Percentiles rank a stretch among this genome's conserved stretches.
Conservation (phyloP, 2,329 filamentous ascomycete species). For the Botrytis galanthina region DNA sequence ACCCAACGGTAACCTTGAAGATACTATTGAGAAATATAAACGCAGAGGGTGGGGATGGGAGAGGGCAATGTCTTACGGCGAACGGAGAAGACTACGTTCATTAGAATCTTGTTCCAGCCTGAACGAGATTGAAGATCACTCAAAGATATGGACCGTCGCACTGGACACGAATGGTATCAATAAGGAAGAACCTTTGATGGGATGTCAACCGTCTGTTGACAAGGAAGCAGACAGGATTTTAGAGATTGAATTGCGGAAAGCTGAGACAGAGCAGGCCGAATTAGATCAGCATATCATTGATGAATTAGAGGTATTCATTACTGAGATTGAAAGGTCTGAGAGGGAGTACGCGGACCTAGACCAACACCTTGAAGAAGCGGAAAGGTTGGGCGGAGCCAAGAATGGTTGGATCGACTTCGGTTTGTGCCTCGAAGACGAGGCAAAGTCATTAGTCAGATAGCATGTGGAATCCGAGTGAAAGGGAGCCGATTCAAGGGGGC, state of each 20-base stretch:
- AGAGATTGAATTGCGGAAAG: neutral
- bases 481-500: too few relatives aligned
- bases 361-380: too few relatives aligned
- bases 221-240: neutral
- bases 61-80: neutral
- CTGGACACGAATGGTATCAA: neutral
- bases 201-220: neutral
- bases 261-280: neutral
- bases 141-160: neutral
- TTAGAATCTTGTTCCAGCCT: too few relatives aligned
- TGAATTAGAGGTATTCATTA: neutral
- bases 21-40: neutral
- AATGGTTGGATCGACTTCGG: too few relatives aligned
- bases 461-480: too few relatives aligned
- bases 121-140: too few relatives aligned
- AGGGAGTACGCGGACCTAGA: neutral
- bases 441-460: too few relatives aligned
- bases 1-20: neutral
- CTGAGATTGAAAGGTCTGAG: neutral
- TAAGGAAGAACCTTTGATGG: neutral
- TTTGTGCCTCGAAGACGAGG: too few relatives aligned
- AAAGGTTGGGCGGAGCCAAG: too few relatives aligned
- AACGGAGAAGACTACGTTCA: neutral
- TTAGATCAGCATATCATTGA: neutral
- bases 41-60: neutral